Evolutionary conservation across 305 asterid genomes (phyloP).

Genomic region (Nicotiana rustica): DNA sequence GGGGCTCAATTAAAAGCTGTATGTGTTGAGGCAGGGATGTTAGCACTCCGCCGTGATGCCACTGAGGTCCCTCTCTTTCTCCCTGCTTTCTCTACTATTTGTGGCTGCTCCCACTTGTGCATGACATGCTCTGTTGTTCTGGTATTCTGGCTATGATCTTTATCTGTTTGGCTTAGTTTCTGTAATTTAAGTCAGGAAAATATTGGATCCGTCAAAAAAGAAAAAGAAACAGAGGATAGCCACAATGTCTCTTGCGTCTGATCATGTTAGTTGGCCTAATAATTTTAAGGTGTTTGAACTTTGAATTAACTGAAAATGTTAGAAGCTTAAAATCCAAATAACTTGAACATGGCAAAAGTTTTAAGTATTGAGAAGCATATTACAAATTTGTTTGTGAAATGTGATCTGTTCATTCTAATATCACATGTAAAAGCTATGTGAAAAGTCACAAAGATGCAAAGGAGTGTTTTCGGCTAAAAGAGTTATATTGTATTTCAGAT

Average conservation of each 20-base stretch:
- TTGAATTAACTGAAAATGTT: neutral
- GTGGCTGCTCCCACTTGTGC: slow-evolving; percentile 11
- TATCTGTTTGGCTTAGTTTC: neutral
- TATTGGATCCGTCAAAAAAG: neutral
- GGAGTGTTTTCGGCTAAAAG: neutral
- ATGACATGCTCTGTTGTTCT: neutral
- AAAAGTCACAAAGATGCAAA: neutral
- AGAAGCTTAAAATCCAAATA: neutral
- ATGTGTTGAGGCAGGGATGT: slow-evolving; percentile 91
- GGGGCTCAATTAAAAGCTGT: slow-evolving; percentile 93
- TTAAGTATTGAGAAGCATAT: neutral
- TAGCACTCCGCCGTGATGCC: slow-evolving; percentile 84
- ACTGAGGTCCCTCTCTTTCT: slow-evolving; percentile 57
- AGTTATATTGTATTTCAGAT: neutral
- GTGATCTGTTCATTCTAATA: slow-evolving; percentile 8
- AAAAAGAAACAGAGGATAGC: neutral
- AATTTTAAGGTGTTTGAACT: neutral
- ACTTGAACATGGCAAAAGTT: neutral
- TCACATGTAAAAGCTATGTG: neutral
- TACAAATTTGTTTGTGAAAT: neutral
- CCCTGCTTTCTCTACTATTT: slow-evolving; percentile 21
- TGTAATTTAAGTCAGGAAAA: slow-evolving; percentile 1
- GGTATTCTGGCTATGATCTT: neutral
- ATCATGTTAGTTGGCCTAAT: slow-evolving; percentile 14
- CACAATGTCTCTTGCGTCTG: slow-evolving; percentile 15